Base-by-base conservation (phyloP, 129 eudicot species). In the Centaurea solstitialis region DNA sequence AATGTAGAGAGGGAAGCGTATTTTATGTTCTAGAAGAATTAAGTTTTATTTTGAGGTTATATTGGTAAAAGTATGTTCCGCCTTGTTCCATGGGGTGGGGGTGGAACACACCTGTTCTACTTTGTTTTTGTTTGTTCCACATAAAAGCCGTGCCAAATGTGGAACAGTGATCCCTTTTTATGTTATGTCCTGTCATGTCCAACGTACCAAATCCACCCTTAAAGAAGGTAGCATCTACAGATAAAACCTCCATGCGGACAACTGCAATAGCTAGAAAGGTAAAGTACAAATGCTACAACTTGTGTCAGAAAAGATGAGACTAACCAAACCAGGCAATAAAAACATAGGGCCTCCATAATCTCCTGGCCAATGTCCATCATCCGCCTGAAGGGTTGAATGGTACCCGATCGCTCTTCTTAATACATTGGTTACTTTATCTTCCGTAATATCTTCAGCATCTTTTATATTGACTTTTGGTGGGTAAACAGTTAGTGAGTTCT, bases 301-400 rank as follows among this genome's bases (percentile, higher is more conserved):
- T 13, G 38, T 57, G 43, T 37, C 59, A 12, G 45, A 74, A 11
- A 53, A 21, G 64, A 76, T 64, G 24, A 38, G 26, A 87, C 90
- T 87, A 73, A 94, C 98, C 94, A 95, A 76, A 79, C 97, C 97
- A 70, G 99, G 97, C 87, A 92, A 64, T 61, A 95, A 85, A 88
- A 95, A 95, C 97, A 92, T 87, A 22, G 99, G 99, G 45, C 99
- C 99, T 30, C 97, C 97, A 77, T 92, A 95, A 82, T 95, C 99
- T 77, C 97, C 99, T 1, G 98, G 90, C 98, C 98, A 95, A 76
- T 95, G 97, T 64, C 99, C 99, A 85, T 95, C 99, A 76, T 85
- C 86, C 15, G 97, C 94, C 82, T 95, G 99, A n/a, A 95, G 79
- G 77, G 91, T 92, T 62, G 99, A 95, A 82, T 95, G 85, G 81